Evolutionary conservation across 225 moss, liverwort and hornwort genomes (phyloP), one percentile per base, ranked within the genome.

Genomic region (Sphagnum tenellum): DNA sequence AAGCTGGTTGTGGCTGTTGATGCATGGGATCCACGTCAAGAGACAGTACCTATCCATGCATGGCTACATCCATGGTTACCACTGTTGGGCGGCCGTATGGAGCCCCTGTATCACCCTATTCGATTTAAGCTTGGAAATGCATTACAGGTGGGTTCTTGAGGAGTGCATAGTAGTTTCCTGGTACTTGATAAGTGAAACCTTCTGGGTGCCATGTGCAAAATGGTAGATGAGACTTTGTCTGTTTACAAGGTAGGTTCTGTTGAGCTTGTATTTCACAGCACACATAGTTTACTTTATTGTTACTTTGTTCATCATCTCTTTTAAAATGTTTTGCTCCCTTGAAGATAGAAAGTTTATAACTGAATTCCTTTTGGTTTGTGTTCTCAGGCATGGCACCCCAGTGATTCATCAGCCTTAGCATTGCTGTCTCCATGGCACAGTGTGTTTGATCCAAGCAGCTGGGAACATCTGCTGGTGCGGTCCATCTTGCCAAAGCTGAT

Each of bases 11-110:
- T 79, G 68, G 90, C 91, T 49, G 94, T 94, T 51, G 94, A 94
- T 58, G 80, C 77, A 11, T 98, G 96, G 96, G 92, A 98, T 76
- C 96, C 96, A 6, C 81, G 90, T n/a, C 71, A 71, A 9, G 92
- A 98, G 45, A 92, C 90, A 54, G 96, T 98, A 52, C 96, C 96
- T 12, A 98, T 98, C 57, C 90, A 93, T 61, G 90, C 89, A 0
- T 98, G 96, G 96, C 90, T 98, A 65, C 96, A 98, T 71, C 92
- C 96, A 60, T 92, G 96, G 96, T 74, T 98, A 5, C 90, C 80
- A 67, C 81, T 92, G 77, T 80, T 98, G 49, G 92, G 92, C 14
- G 61, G 79, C 10, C 81, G 92, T 57, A 76, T 98, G 96, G 96
- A 98, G 54, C 83, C 90, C 3, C 85, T 98, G 6, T 98, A 98